Conservation (phyloP, 805 yeast species). For the Nakazawaea ernobii region DNA sequence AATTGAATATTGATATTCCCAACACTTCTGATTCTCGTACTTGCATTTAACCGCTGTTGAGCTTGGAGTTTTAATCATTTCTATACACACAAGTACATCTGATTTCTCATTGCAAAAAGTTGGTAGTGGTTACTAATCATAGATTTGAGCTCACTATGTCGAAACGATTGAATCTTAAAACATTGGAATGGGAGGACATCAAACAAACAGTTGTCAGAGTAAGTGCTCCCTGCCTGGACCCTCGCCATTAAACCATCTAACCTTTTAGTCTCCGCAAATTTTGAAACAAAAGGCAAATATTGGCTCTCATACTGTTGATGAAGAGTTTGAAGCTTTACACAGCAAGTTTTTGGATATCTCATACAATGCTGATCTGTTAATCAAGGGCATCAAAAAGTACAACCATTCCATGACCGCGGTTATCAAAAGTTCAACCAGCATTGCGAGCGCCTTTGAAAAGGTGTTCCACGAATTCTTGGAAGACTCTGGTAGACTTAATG, state of each 20-base stretch:
- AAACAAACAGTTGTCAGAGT: constrained; percentile 21
- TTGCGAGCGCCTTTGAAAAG: constrained; percentile 14
- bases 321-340: constrained; percentile 26
- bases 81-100: too few relatives aligned
- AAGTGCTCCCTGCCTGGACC: constrained; percentile 9
- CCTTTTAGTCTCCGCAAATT: constrained; percentile 25
- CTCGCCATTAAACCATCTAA: background rate
- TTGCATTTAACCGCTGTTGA: too few relatives aligned
- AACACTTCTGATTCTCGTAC: too few relatives aligned
- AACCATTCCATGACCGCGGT: constrained; percentile 12
- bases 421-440: constrained; percentile 13
- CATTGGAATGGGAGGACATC: constrained; percentile 21
- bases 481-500: background rate
- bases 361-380: constrained; percentile 12
- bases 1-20: too few relatives aligned
- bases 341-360: constrained; percentile 14
- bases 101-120: background rate
- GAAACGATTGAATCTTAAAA: background rate
- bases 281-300: constrained; percentile 24
- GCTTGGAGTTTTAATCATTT: too few relatives aligned
- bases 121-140: background rate
- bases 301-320: constrained; percentile 30
- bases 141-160: too few relatives aligned
- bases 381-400: constrained; percentile 12
- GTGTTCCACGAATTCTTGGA: background rate